Base-by-base conservation (phyloP, 352 stramenopile species). In the Phytophthora crassamura region DNA sequence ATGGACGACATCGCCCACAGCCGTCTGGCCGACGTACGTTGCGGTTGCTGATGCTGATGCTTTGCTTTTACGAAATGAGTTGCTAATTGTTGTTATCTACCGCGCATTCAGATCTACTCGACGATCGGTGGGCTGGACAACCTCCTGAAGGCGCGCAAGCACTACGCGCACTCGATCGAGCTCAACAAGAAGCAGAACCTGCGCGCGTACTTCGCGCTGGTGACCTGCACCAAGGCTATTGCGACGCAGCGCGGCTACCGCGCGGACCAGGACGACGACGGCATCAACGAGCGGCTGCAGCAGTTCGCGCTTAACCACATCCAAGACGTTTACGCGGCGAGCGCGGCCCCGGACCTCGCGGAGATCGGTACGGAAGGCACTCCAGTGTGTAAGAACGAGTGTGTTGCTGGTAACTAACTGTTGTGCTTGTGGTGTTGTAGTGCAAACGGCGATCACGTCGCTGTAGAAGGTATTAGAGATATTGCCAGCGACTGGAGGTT, bases 151-250 rank as follows among this genome's bases (percentile, higher is more conserved):
- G 82, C 82, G 22, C 77, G 82, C 46, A 90, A 90, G 71, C 82
- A 90, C 62, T 89, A 89, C 66, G 69, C 79, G 41, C 82, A 90
- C 60, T 85, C 82, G 43, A 67, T 90, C 25, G 75, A 87, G 50
- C 69, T 90, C 16, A 88, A 90, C 59, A 88, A 90, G 52, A 73
- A 75, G 39, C 67, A 78, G 47, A 90, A 88, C 64, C 52, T 84
- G 48, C 77, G 82, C 32, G 75, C 67, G 7, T 85, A 76, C 57
- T 72, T 88, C 45, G 75, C 67, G 10, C 64, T 90, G 5, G 59
- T 89, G 38, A 57, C 57, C 35, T 90, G 82, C 51, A 90, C 82
- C 22, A 88, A 82, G 50, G 59, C 79, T 7, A 83, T 90, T 36
- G 66, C 79, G 4, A 45, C 64, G 46, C 69, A 83, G 39, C 77